Evolutionary conservation across 2,329 filamentous ascomycete species (phyloP).

Genomic region (Catunica adiposa): DNA sequence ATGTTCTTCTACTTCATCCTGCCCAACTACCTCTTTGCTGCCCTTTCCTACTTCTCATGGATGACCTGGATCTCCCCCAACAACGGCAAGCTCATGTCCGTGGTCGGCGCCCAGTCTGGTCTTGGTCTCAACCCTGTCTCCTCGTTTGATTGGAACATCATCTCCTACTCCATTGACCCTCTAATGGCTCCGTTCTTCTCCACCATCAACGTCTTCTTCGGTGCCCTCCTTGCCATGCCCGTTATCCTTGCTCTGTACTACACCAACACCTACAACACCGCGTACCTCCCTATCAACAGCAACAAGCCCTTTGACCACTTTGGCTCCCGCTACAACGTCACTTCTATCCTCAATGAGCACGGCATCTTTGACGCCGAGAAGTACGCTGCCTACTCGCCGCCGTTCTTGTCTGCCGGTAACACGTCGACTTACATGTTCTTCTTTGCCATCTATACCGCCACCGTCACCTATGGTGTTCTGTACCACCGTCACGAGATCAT

Average conservation of each 20-base stretch:
- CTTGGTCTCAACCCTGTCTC: constrained; percentile 26
- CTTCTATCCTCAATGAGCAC: constrained; percentile 25
- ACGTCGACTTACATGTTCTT: constrained; percentile 38
- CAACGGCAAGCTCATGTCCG: constrained; percentile 23
- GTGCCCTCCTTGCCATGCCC: constrained; percentile 37
- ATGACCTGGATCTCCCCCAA: constrained; percentile 35
- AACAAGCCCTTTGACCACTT: constrained; percentile 35
- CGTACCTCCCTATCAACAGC: constrained; percentile 37
- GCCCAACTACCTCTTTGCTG: constrained; percentile 34
- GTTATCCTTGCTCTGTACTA: constrained; percentile 42
- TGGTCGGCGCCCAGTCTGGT: constrained; percentile 24
- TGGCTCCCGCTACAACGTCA: constrained; percentile 31
- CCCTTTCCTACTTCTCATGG: constrained; percentile 33
- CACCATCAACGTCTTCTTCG: constrained; percentile 45
- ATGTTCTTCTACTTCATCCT: constrained; percentile 41
- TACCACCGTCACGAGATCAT: constrained; percentile 36
- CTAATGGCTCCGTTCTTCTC: constrained; percentile 38
- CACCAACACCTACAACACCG: constrained; percentile 38
- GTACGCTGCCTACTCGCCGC: constrained; percentile 35
- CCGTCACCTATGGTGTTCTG: constrained; percentile 32
- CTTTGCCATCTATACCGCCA: constrained; percentile 37
- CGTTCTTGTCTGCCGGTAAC: constrained; percentile 33
- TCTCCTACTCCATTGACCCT: constrained; percentile 21
- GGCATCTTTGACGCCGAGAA: constrained; percentile 29
- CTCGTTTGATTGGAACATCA: constrained; percentile 30